Conservation (phyloP, 2,329 filamentous ascomycete species). For the Phialophora verrucosa region DNA sequence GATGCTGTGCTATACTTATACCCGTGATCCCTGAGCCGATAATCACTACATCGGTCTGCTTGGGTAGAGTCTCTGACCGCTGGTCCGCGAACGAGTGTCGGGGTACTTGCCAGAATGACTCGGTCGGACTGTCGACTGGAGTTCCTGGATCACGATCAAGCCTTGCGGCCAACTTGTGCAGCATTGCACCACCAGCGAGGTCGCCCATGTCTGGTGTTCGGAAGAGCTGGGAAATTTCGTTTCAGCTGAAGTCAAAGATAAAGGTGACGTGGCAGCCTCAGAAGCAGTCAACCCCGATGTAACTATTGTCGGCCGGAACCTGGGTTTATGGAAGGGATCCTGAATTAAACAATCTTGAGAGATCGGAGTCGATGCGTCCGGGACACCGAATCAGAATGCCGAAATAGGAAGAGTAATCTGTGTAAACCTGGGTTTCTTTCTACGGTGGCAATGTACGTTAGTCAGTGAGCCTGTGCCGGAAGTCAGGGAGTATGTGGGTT, state of each 20-base stretch:
- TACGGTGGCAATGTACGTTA: not conserved
- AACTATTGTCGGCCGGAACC: not conserved
- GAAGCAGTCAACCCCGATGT: not conserved
- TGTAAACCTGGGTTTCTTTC: not conserved
- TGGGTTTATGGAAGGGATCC: not conserved
- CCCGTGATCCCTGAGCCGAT: conserved; percentile 49
- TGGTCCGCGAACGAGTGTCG: conserved; percentile 40
- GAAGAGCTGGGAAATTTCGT: not conserved
- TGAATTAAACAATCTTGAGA: not conserved
- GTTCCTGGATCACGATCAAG: conserved; percentile 44
- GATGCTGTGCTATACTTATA: conserved; percentile 43
- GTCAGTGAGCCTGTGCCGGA: not conserved
- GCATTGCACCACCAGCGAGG: conserved; percentile 11
- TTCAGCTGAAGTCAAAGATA: not conserved
- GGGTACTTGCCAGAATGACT: conserved; percentile 44
- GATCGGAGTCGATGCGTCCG: not conserved
- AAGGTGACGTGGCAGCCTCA: no score
- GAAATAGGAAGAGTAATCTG: not conserved
- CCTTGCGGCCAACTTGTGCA: conserved; percentile 26
- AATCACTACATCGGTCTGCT: conserved; percentile 42
- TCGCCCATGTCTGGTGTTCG: conserved; percentile 10
- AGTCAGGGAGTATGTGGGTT: not conserved
- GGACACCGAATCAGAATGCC: not conserved
- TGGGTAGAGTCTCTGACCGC: conserved; percentile 37
- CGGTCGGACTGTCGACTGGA: conserved; percentile 46